Conservation (phyloP, 345 rosid genomes). For the Ailanthus altissimus region DNA sequence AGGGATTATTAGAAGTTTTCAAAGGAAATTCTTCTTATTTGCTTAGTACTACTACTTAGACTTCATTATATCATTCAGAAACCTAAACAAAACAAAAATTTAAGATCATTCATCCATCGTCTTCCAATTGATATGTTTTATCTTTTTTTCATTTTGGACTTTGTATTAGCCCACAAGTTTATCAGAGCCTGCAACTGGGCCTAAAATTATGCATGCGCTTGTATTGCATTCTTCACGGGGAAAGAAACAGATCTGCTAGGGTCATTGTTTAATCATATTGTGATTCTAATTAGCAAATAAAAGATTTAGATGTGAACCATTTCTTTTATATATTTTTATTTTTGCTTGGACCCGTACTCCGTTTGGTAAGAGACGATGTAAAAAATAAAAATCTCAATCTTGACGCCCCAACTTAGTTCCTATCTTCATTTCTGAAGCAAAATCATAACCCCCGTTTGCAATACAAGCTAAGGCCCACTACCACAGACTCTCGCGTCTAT, state of each 20-base stretch:
- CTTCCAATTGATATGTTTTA: too few species aligned
- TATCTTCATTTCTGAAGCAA: slow-evolving; percentile 27
- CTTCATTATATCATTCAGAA: too few species aligned
- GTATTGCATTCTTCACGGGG: not conserved
- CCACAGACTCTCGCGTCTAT: slow-evolving; percentile 20
- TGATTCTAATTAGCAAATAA: not conserved
- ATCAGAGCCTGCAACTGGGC: not conserved
- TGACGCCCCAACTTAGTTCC: slow-evolving; percentile 25
- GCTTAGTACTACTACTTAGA: too few species aligned
- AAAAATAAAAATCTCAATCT: not conserved
- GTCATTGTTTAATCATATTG: not conserved
- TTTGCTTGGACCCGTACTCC: not conserved
- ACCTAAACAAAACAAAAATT: too few species aligned
- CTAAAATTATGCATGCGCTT: not conserved
- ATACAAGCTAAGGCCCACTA: slow-evolving; percentile 37
- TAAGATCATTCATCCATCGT: too few species aligned
- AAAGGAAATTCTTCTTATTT: too few species aligned
- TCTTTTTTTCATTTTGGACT: not conserved
- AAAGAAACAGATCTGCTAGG: not conserved
- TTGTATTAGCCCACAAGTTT: not conserved
- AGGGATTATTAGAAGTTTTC: too few species aligned
- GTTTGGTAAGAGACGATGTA: slow-evolving; percentile 8
- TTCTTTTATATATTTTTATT: not conserved
- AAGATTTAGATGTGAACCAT: not conserved
- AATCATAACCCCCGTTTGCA: slow-evolving; percentile 33